phyloP scores from a whole-genome alignment of 345 rosid species.

The Salix exigua region DNA sequence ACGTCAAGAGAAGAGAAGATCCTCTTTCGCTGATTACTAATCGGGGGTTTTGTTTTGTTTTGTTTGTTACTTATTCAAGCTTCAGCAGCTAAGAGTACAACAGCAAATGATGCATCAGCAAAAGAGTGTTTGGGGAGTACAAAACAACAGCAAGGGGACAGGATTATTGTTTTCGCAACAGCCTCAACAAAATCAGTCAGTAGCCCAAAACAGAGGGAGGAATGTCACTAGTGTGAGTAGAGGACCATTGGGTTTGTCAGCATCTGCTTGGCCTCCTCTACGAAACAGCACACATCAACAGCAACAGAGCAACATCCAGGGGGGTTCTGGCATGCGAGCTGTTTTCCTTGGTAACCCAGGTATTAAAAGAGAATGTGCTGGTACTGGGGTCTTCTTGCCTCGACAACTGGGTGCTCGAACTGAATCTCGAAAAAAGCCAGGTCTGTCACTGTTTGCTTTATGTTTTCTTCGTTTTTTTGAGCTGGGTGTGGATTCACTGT shows the following conservation, averaged over 20 bases:
- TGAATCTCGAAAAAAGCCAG: constrained; percentile 53
- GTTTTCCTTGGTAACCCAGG: constrained; percentile 31
- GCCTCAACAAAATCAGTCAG: constrained; percentile 3
- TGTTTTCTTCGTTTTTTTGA: neutral
- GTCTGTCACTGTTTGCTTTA: constrained; percentile 19
- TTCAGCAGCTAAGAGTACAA: constrained; percentile 50
- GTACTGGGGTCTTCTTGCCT: constrained; percentile 91
- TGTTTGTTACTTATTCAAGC: constrained; percentile 25
- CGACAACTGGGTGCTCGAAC: constrained; percentile 38
- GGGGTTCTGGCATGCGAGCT: neutral
- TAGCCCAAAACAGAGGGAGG: constrained; percentile 6
- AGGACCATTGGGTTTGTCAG: constrained; percentile 34
- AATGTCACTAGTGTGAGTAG: neutral
- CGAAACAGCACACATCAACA: constrained; percentile 33
- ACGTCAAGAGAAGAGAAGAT: neutral
- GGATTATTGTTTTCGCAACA: constrained; percentile 10
- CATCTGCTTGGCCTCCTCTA: constrained; percentile 58
- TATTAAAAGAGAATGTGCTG: constrained; percentile 55
- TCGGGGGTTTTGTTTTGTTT: neutral
- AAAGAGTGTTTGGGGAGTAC: constrained; percentile 30
- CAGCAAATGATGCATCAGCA: constrained; percentile 46
- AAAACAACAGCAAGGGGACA: constrained; percentile 13
- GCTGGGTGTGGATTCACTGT: neutral
- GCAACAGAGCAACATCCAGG: neutral
- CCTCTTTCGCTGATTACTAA: neutral